Percentiles rank a stretch among this genome's conserved stretches.
phyloP scores from a whole-genome alignment of 768 basidiomycete species.

The Botryobasidium botryosum region DNA sequence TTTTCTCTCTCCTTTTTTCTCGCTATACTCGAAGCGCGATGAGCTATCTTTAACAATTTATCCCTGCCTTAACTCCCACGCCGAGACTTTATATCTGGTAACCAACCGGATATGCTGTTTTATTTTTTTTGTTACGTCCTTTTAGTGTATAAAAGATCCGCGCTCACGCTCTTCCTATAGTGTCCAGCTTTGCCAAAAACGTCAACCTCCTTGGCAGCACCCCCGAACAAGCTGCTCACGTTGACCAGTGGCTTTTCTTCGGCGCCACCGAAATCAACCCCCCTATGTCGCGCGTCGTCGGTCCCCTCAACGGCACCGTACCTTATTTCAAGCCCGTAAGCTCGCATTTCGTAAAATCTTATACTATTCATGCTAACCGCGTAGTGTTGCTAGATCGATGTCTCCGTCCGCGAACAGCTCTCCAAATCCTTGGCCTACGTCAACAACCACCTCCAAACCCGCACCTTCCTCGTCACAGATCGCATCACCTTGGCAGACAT shows the following conservation, averaged over 20 bases:
- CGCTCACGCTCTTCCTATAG: no score
- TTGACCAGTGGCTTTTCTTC: constrained; percentile 78
- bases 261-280: constrained; percentile 44
- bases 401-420: constrained; percentile 33
- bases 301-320: constrained; percentile 27
- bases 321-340: constrained; percentile 76
- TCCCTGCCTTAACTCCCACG: constrained; percentile 53
- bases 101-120: constrained; percentile 9
- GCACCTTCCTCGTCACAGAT: constrained; percentile 85
- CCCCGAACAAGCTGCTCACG: constrained; percentile 46
- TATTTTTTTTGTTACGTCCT: constrained; percentile 4
- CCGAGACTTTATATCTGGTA: constrained; percentile 28
- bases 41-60: constrained; percentile 35
- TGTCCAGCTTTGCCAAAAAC: constrained; percentile 61
- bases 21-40: background rate
- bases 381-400: constrained; percentile 38
- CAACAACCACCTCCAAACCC: constrained; percentile 52
- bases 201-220: constrained; percentile 55
- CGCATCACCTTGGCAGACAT: constrained; percentile 91
- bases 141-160: no score
- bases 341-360: constrained; percentile 8
- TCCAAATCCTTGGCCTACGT: constrained; percentile 44
- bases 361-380: background rate
- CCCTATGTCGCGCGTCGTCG: constrained; percentile 23
- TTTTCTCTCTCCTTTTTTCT: background rate